These are phyloP conservation scores for Solanum chaucha DNA, from an alignment of 257 asterid species.

Conservation along the genomic window DNA sequence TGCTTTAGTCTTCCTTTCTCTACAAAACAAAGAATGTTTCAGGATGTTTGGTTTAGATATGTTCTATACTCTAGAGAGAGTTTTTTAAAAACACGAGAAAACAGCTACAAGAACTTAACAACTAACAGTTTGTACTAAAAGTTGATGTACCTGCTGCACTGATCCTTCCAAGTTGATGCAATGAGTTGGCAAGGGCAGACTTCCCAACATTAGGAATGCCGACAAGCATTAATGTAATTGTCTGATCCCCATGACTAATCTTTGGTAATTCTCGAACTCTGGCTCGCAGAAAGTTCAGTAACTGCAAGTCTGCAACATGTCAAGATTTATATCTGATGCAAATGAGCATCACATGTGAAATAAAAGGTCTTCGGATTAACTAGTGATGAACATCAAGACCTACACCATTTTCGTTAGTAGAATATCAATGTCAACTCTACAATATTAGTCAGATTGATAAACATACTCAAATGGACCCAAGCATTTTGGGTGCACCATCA, in stretches of 20 bases:
- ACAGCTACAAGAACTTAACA: not conserved
- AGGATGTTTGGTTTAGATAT: not conserved
- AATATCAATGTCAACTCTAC: not conserved
- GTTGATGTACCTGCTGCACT: conserved; percentile 64
- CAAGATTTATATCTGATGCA: not conserved
- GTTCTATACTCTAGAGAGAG: not conserved
- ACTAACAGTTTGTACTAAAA: not conserved
- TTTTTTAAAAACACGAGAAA: not conserved
- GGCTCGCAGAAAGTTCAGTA: conserved; percentile 69
- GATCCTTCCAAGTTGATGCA: conserved; percentile 91
- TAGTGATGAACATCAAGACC: not conserved
- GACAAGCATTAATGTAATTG: conserved; percentile 59
- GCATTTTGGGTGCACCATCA: not conserved
- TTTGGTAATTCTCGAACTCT: conserved; percentile 55
- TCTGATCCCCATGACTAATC: conserved; percentile 18
- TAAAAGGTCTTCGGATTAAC: not conserved
- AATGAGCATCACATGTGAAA: not conserved
- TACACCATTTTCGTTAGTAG: not conserved
- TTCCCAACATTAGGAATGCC: conserved; percentile 94
- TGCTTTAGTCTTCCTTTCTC: conserved; percentile 90
- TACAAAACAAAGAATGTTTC: conserved; percentile 16
- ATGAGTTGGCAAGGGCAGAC: conserved; percentile 86
- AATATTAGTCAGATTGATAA: not conserved
- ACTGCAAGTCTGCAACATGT: conserved; percentile 27
- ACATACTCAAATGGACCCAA: not conserved